Evolutionary conservation across 345 rosid genomes (phyloP), one percentile per base, ranked within the genome.

Genomic region (Arabidopsis suecica): DNA sequence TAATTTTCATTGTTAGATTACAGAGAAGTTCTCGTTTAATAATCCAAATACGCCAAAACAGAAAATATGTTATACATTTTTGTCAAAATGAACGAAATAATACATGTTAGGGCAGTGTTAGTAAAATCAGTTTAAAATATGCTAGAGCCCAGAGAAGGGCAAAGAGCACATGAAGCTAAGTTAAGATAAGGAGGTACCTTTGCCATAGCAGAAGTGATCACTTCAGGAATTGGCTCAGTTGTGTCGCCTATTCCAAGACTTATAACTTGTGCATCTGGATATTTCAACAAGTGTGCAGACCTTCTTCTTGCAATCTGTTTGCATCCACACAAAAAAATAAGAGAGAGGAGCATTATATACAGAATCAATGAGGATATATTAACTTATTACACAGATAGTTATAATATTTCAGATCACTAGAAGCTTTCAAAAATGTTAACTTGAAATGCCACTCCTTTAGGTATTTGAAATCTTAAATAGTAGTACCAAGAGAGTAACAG

Each of bases 231-330:
- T 54, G 99, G 99, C 80, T 95, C 97, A 9, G 98, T 92, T 34
- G 99, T 95, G 78, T 95, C 99, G 61, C 99, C 98, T 50, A 95
- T 95, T 68, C 99, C 99, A 56, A 92, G 91, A 83, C 96, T 92
- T 37, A 95, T 92, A 66, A 95, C 90, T 80, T 84, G 81, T 11
- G 97, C 97, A 75, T 89, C 92, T 8, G 99, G 98, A 65, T 86
- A 86, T 76, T 89, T 95, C 79, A 73, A 82, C 86, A 89, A 25
- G 78, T 95, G 98, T 4, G 98, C 94, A 75, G 84, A 75, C 83
- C 87, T 89, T 81, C 97, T 88, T 65, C 97, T 85, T 51, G 91
- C 97, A 83, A 92, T 81, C 99, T 95, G 68, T 34, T 79, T 63
- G 69, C 72, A 56, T 23, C 38, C 20, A 44, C 32, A 25, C 47